Conservation (phyloP, 2,329 filamentous ascomycete species). For the Trichoderma cornu-damae region DNA sequence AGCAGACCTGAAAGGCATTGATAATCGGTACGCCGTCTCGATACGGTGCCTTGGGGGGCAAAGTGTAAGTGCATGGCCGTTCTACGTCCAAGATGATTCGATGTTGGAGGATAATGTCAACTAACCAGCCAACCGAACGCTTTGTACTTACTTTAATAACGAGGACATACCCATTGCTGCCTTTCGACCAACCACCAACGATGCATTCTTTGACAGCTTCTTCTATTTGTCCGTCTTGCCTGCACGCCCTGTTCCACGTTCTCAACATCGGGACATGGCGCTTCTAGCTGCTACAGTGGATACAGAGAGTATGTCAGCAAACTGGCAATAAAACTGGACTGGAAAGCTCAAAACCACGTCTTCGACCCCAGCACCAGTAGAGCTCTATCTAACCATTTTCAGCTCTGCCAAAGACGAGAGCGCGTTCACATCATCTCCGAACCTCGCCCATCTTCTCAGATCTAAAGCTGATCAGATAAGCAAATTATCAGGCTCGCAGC, state of each 20-base stretch:
- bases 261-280: no score
- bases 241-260: neutral
- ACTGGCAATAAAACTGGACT: slow-evolving; percentile 1
- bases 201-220: slow-evolving; percentile 10
- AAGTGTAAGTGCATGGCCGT: neutral
- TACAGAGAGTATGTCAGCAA: slow-evolving; percentile 8
- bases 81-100: no score
- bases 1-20: neutral
- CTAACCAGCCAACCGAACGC: neutral
- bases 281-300: neutral
- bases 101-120: neutral
- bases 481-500: neutral
- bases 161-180: neutral
- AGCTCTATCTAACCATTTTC: neutral
- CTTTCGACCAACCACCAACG: slow-evolving; percentile 4
- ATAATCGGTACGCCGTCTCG: neutral
- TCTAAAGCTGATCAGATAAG: slow-evolving; percentile 8
- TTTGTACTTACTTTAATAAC: slow-evolving; percentile 7
- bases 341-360: neutral
- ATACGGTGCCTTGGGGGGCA: neutral
- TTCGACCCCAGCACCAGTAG: neutral
- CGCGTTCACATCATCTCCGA: slow-evolving; percentile 10
- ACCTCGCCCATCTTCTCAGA: neutral
- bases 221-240: neutral
- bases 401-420: neutral